Evolutionary conservation across 2,329 filamentous ascomycete genomes (phyloP).

Genomic region (Coniochaeta hoffmannii): DNA sequence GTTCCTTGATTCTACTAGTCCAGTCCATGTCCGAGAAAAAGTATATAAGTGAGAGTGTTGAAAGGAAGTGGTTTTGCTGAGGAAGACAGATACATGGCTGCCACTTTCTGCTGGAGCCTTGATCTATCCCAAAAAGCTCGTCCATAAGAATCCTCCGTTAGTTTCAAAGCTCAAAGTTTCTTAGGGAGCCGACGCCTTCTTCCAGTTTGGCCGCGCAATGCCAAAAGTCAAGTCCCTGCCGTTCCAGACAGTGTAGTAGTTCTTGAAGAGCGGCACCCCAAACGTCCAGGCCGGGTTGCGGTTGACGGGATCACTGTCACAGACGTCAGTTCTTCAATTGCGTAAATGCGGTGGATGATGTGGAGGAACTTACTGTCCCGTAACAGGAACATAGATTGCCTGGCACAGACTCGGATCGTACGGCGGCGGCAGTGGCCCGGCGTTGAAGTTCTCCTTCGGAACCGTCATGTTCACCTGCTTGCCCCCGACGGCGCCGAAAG

Average conservation of each 20-base stretch:
- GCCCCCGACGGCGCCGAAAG: constrained; percentile 15
- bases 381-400: constrained; percentile 17
- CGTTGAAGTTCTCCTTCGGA: constrained; percentile 21
- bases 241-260: constrained; percentile 29
- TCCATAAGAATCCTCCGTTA: neutral
- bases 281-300: constrained; percentile 20
- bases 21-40: no score
- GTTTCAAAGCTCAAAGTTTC: no score
- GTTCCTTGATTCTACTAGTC: no score
- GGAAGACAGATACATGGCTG: neutral
- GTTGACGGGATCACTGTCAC: constrained; percentile 9
- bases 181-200: neutral
- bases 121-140: neutral
- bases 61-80: neutral
- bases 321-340: neutral
- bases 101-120: neutral
- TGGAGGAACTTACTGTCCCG: neutral
- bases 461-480: constrained; percentile 20
- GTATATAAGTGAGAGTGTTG: neutral
- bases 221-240: constrained; percentile 12
- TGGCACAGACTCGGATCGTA: constrained; percentile 22
- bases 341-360: neutral
- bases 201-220: neutral
- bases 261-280: constrained; percentile 24
- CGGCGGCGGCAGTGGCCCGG: constrained; percentile 23